A percentile compares a stretch with the other conserved stretches of the same genome.
Conservation (phyloP, 306 rosid genomes). For the Corylus heterophylla region DNA sequence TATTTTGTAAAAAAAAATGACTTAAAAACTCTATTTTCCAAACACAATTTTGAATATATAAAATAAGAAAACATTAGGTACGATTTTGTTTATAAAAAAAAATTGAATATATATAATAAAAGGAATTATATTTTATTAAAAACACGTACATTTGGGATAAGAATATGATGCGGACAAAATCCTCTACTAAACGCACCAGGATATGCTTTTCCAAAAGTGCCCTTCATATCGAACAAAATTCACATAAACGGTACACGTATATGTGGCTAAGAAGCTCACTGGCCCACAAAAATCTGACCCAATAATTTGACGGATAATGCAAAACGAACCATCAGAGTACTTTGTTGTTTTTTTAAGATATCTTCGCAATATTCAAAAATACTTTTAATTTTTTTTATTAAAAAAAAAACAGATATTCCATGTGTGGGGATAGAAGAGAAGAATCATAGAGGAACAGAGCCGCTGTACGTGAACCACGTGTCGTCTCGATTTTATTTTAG, state of each 20-base stretch:
- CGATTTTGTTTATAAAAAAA: too few species aligned
- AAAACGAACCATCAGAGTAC: not conserved
- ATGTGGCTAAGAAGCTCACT: not conserved
- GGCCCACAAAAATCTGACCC: not conserved
- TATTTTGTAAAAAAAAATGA: too few species aligned
- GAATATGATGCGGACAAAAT: too few species aligned
- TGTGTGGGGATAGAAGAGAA: not conserved
- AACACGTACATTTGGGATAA: too few species aligned
- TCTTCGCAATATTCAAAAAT: not conserved
- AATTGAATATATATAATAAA: too few species aligned
- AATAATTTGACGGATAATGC: not conserved
- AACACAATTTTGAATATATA: too few species aligned
- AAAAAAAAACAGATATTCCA: too few species aligned
- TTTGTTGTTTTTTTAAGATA: not conserved
- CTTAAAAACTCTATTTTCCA: too few species aligned
- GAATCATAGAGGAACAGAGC: not conserved
- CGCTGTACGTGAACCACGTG: constrained; percentile 14
- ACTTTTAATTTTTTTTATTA: too few species aligned
- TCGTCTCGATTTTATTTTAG: not conserved
- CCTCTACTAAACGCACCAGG: not conserved
- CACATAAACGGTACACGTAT: too few species aligned
- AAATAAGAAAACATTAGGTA: too few species aligned
- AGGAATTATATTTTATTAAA: too few species aligned
- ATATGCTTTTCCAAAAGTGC: not conserved
- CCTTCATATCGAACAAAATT: not conserved